A percentile compares a stretch with the other conserved stretches of the same genome.
Conservation (phyloP, 169 alveolate genomes). For the Cryptosporidium tyzzeri region DNA sequence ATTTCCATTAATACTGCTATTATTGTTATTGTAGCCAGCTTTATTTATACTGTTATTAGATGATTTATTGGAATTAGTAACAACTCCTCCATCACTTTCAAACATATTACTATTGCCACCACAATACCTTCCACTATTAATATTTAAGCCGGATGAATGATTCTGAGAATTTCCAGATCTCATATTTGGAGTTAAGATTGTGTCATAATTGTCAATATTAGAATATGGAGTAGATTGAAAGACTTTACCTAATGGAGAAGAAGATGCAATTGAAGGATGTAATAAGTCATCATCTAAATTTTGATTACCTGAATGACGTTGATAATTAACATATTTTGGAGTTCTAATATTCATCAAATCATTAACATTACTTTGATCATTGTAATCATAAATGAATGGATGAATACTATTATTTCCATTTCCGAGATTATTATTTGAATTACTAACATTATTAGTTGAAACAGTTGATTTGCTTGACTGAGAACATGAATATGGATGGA, state of each 20-base stretch:
- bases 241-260: constrained; percentile 61
- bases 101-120: not conserved
- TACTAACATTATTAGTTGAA: not conserved
- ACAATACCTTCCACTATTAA: not conserved
- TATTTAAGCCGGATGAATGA: constrained; percentile 10
- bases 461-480: constrained; percentile 24
- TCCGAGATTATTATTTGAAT: constrained; percentile 6
- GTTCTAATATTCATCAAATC: constrained; percentile 67
- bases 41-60: constrained; percentile 14
- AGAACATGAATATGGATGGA: not conserved
- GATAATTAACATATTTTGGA: constrained; percentile 62
- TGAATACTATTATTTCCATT: constrained; percentile 20
- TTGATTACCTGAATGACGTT: constrained; percentile 47
- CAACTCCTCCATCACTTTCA: constrained; percentile 3
- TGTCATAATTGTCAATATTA: constrained; percentile 49
- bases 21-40: constrained; percentile 2
- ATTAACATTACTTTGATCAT: constrained; percentile 45
- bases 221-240: constrained; percentile 66
- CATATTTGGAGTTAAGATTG: constrained; percentile 55
- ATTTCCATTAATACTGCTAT: not conserved
- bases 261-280: constrained; percentile 69
- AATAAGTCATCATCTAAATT: constrained; percentile 49
- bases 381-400: constrained; percentile 52
- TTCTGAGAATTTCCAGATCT: constrained; percentile 9
- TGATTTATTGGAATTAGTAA: not conserved